Percentiles rank a stretch among this genome's conserved stretches.
Conservation (phyloP, 2,329 filamentous ascomycete species). For the Botrytis galanthina region DNA sequence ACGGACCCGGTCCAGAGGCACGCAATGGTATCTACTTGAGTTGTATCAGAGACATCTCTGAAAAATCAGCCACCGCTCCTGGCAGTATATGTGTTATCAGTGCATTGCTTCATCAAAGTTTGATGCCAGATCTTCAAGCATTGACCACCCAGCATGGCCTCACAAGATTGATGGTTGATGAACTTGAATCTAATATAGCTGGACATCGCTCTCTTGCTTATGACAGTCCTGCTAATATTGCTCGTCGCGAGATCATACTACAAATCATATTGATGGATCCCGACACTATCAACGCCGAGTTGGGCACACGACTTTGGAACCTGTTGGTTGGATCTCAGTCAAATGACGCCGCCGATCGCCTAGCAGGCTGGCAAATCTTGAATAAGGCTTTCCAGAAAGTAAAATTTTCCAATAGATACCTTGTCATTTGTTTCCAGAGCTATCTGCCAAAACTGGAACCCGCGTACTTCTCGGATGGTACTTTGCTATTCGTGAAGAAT, state of each 20-base stretch:
- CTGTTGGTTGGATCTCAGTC: constrained; percentile 66
- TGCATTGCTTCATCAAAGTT: constrained; percentile 47
- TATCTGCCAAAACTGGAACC: constrained; percentile 59
- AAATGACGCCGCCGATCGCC: constrained; percentile 58
- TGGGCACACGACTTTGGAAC: constrained; percentile 68
- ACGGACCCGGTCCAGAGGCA: constrained; percentile 54
- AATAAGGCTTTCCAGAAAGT: constrained; percentile 46
- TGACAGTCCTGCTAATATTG: constrained; percentile 49
- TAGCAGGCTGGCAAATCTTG: constrained; percentile 67
- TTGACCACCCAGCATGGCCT: constrained; percentile 62
- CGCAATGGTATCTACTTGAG: constrained; percentile 61
- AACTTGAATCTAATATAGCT: constrained; percentile 52
- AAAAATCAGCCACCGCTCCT: constrained; percentile 61
- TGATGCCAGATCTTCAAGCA: constrained; percentile 52
- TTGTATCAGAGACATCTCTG: constrained; percentile 67
- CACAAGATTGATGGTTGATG: constrained; percentile 59
- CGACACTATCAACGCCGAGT: constrained; percentile 57
- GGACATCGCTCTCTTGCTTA: constrained; percentile 25
- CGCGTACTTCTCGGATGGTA: constrained; percentile 56
- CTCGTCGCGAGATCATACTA: constrained; percentile 56
- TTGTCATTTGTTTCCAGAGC: constrained; percentile 51
- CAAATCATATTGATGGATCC: constrained; percentile 61
- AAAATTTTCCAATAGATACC: constrained; percentile 54
- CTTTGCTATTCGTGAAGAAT: constrained; percentile 61
- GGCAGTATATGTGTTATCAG: constrained; percentile 70